Conservation (phyloP, 805 yeast genomes). For the Teunomyces kruisii region DNA sequence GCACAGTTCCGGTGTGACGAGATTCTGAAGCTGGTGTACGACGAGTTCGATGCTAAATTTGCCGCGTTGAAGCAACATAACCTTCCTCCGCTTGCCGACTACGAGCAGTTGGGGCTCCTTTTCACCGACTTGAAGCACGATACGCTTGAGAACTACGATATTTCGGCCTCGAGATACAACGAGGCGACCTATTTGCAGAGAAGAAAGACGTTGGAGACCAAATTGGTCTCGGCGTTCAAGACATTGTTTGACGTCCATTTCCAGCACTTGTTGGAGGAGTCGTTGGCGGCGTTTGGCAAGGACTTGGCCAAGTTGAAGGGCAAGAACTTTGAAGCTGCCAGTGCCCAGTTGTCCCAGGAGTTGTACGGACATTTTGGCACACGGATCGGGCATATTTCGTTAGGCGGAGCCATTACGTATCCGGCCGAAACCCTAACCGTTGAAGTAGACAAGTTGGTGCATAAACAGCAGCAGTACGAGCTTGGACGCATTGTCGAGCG, state of each 20-base stretch:
- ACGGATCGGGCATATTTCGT: slow-evolving; percentile 11
- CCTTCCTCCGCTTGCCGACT: slow-evolving; percentile 28
- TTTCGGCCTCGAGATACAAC: slow-evolving; percentile 74
- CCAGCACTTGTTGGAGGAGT: slow-evolving; percentile 18
- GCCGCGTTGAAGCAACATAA: slow-evolving; percentile 13
- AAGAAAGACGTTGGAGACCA: slow-evolving; percentile 46
- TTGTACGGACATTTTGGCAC: background rate
- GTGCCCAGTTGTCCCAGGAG: background rate
- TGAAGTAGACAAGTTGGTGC: slow-evolving; percentile 43
- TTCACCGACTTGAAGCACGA: slow-evolving; percentile 45
- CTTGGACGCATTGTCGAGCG: slow-evolving; percentile 33
- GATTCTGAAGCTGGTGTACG: slow-evolving; percentile 48
- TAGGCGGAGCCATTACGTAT: slow-evolving; percentile 13
- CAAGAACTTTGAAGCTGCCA: slow-evolving; percentile 14
- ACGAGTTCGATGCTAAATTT: slow-evolving; percentile 26
- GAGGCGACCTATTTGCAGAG: slow-evolving; percentile 65
- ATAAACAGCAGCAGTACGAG: slow-evolving; percentile 35
- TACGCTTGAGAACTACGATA: slow-evolving; percentile 58
- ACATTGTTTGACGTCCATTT: slow-evolving; percentile 39
- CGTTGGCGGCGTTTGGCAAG: slow-evolving; percentile 10
- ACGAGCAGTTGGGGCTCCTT: slow-evolving; percentile 43
- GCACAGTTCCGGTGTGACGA: slow-evolving; percentile 95
- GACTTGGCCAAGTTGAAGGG: slow-evolving; percentile 10
- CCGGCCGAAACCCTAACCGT: slow-evolving; percentile 21
- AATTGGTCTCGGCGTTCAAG: slow-evolving; percentile 41